Conservation (phyloP, 2,329 filamentous ascomycete genomes). For the Neofusicoccum umdonicola region DNA sequence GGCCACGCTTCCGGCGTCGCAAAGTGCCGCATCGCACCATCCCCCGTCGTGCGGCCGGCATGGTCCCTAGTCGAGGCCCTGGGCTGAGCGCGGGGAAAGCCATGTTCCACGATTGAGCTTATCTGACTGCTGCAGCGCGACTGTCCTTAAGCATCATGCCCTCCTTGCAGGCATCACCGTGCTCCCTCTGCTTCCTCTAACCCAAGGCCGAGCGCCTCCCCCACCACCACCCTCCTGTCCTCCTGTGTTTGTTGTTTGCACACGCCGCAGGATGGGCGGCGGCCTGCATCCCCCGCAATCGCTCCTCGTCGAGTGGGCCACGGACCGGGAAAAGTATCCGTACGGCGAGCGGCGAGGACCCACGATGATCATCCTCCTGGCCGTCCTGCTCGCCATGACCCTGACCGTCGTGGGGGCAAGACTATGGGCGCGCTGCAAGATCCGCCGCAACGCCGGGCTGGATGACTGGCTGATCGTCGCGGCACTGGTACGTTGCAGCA, state of each 20-base stretch:
- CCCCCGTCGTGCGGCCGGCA: too few species aligned
- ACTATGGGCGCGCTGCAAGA: conserved; percentile 9
- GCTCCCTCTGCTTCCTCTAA: background rate
- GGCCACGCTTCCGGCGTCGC: background rate
- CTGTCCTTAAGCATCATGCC: background rate
- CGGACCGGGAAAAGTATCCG: background rate
- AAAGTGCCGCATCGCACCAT: background rate
- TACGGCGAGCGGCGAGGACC: background rate
- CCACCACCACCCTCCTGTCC: background rate
- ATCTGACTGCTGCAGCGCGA: background rate
- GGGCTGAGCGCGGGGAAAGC: background rate
- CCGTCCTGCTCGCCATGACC: background rate
- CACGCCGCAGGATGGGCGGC: background rate
- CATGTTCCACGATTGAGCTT: background rate
- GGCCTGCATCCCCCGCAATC: background rate
- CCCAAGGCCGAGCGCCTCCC: background rate
- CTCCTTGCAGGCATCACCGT: background rate
- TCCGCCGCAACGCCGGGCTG: conserved; percentile 2
- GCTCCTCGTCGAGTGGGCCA: background rate
- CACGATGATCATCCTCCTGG: background rate
- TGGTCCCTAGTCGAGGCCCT: background rate
- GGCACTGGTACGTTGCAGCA: background rate
- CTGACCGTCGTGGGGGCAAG: background rate
- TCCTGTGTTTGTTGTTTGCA: background rate
- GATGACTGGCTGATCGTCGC: conserved; percentile 3